Conservation (phyloP, 352 stramenopile species). For the Pythium graminicola region DNA sequence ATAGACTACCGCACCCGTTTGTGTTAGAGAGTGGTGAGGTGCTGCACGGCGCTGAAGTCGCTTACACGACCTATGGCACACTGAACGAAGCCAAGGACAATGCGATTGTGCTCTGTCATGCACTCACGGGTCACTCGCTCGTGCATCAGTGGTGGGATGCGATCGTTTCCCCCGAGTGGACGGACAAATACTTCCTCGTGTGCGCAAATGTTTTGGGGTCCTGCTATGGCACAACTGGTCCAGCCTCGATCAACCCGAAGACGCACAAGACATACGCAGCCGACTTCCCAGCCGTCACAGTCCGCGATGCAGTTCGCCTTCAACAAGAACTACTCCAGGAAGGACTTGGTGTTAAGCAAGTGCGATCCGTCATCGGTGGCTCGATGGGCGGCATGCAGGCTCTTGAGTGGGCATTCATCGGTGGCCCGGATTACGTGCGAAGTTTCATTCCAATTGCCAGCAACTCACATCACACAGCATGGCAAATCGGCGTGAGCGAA, state of each 20-base stretch:
- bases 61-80: conserved; percentile 92
- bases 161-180: conserved; percentile 93
- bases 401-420: conserved; percentile 93
- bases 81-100: conserved; percentile 88
- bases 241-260: conserved; percentile 69
- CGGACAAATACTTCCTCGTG: conserved; percentile 95
- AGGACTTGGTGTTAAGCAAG: conserved; percentile 74
- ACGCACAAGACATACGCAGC: conserved; percentile 74
- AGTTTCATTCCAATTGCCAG: conserved; percentile 93
- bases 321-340: conserved; percentile 89
- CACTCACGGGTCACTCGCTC: conserved; percentile 92
- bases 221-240: conserved; percentile 92
- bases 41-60: conserved; percentile 71
- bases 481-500: conserved; percentile 96
- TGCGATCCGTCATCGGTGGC: conserved; percentile 91
- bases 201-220: conserved; percentile 95
- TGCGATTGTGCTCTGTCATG: conserved; percentile 92
- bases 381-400: conserved; percentile 97
- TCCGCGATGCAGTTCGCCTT: conserved; percentile 91
- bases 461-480: conserved; percentile 90
- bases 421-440: conserved; percentile 68
- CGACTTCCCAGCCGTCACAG: conserved; percentile 87
- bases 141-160: conserved; percentile 92
- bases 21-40: conserved; percentile 56
- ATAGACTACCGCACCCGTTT: conserved; percentile 34